phyloP scores from a whole-genome alignment of 2,329 filamentous ascomycete species.

The Eutypella sp. region DNA sequence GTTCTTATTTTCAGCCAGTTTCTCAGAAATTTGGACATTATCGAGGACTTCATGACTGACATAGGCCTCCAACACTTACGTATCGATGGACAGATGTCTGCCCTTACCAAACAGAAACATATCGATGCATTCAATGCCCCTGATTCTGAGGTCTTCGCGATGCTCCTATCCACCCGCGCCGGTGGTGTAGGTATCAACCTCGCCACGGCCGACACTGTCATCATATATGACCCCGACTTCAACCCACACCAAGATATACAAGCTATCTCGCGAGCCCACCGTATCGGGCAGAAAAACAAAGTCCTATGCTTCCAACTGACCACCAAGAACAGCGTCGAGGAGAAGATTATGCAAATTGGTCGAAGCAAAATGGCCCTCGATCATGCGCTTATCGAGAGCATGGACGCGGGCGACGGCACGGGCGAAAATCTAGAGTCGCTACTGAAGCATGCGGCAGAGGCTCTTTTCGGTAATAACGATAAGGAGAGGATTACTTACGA shows the following conservation, averaged over 20 bases:
- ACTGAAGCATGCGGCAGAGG: constrained; percentile 78
- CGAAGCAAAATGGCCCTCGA: constrained; percentile 95
- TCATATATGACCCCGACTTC: constrained; percentile 95
- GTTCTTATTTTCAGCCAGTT: constrained; percentile 97
- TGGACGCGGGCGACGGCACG: constrained; percentile 78
- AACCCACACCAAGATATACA: constrained; percentile 98
- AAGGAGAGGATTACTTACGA: constrained; percentile 79
- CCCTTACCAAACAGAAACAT: constrained; percentile 84
- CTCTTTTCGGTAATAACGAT: constrained; percentile 73
- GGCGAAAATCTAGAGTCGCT: constrained; percentile 81
- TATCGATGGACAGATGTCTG: constrained; percentile 77
- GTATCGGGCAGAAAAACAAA: constrained; percentile 93
- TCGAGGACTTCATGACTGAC: constrained; percentile 85
- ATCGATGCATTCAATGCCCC: constrained; percentile 93
- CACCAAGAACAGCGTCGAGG: constrained; percentile 83
- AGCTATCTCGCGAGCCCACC: constrained; percentile 86
- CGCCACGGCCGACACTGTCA: constrained; percentile 94
- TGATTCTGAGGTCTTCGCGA: constrained; percentile 77
- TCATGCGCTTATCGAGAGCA: constrained; percentile 86
- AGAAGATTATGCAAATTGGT: constrained; percentile 94
- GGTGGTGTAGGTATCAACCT: constrained; percentile 97
- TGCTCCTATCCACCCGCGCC: constrained; percentile 87
- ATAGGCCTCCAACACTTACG: constrained; percentile 70
- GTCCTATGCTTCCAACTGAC: constrained; percentile 94
- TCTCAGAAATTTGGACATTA: constrained; percentile 76